phyloP scores from a whole-genome alignment of 352 stramenopile species.

The Phytophthora lateralis region DNA sequence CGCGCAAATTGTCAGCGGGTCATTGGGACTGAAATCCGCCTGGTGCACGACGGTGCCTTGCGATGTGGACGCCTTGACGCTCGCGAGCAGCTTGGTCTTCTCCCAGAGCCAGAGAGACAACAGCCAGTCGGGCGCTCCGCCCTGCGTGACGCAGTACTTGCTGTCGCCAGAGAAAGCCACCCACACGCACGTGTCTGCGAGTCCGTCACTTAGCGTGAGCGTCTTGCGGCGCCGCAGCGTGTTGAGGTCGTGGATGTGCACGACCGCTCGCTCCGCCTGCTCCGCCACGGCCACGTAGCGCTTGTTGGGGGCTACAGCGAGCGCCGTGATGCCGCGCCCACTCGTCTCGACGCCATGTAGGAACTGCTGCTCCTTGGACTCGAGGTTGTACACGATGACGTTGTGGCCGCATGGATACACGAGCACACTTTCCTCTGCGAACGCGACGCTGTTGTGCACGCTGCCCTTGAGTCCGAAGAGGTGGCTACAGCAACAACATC shows the following conservation, averaged over 20 bases:
- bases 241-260: slow-evolving; percentile 92
- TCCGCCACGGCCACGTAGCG: slow-evolving; percentile 92
- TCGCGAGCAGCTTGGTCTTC: slow-evolving; percentile 89
- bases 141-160: slow-evolving; percentile 92
- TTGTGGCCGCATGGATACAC: slow-evolving; percentile 91
- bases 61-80: slow-evolving; percentile 72
- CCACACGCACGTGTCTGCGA: slow-evolving; percentile 76
- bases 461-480: slow-evolving; percentile 86
- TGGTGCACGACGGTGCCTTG: slow-evolving; percentile 80
- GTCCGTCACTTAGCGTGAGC: slow-evolving; percentile 77
- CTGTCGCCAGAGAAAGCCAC: slow-evolving; percentile 91
- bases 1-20: slow-evolving; percentile 84
- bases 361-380: slow-evolving; percentile 91
- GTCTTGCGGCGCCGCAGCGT: slow-evolving; percentile 89
- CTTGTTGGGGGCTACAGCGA: slow-evolving; percentile 82
- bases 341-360: slow-evolving; percentile 84
- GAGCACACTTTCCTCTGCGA: slow-evolving; percentile 85
- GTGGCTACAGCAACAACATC: slow-evolving; percentile 41
- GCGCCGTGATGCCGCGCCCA: slow-evolving; percentile 85
- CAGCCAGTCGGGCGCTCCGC: slow-evolving; percentile 89
- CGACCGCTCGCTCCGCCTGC: slow-evolving; percentile 71
- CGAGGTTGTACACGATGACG: slow-evolving; percentile 88
- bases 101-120: slow-evolving; percentile 93
- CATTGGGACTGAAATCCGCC: slow-evolving; percentile 90
- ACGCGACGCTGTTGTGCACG: slow-evolving; percentile 85